Base-by-base conservation (phyloP, 2,329 filamentous ascomycete species). In the Pyricularia pennisetigena region DNA sequence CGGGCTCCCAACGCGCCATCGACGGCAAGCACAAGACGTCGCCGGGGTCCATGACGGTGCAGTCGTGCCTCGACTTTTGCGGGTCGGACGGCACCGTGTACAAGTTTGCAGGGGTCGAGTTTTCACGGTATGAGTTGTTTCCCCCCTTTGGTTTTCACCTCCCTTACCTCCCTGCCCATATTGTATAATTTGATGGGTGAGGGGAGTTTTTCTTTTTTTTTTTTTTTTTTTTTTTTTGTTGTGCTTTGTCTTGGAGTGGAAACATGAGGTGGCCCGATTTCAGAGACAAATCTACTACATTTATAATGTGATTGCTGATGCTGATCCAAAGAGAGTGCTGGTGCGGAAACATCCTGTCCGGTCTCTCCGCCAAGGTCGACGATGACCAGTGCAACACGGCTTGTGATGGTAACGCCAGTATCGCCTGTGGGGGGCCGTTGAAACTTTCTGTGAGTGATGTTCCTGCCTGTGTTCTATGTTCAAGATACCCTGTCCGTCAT, bases 41-140 rank as follows among this genome's bases (percentile, higher is more conserved):
- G 20, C 73, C 78, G 10, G 82, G 79, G 68, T 76, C 76, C 70
- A 84, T 87, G 82, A 87, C 84, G 28, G 82, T 83, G 10, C 75
- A 78, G 23, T 72, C 75, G 69, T 88, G 86, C 73, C 78, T 86
- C 28, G 75, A 75, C 9, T 86, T 82, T 74, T 88, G 85, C 77
- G 71, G 75, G n/a, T 77, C 78, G 32, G 73, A 74, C 66, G 73
- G 73, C 49, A 77, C 75, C 14, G 71, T 76, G 32, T 85, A 81
- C 72, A 76, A 77, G 68, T 86, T 82, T 73, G 85, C 85, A 3
- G 85, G 85, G 2, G 73, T 88, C 59, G 84, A 88, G 76, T 87
- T 82, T 75, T 78, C 82, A 16, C 75, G 79, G 81, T 81, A 70
- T 59, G 61, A 28, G 2, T 7, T 28, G 16, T 5, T 26, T 32